phyloP scores from a whole-genome alignment of 139 green algal species.

The Chlamydomonas eustigma region DNA sequence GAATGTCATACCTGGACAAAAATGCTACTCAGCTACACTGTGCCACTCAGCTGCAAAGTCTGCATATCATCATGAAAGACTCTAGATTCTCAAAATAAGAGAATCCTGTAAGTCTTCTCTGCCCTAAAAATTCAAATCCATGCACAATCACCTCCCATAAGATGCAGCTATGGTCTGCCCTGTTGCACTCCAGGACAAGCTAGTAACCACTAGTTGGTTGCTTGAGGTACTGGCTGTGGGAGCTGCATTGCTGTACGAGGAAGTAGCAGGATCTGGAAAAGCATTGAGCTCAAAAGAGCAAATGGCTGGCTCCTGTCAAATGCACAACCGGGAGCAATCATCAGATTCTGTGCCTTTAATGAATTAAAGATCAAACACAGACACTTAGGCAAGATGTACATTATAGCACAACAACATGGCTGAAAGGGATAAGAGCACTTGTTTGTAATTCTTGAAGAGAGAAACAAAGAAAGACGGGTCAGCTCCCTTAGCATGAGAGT shows the following conservation, averaged over 20 bases:
- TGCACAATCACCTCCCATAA: slow-evolving; percentile 38
- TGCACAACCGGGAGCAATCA: too few species aligned
- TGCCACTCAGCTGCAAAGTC: not conserved
- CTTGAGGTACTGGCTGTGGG: not conserved
- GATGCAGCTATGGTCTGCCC: slow-evolving; percentile 53
- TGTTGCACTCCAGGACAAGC: slow-evolving; percentile 52
- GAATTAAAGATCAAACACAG: too few species aligned
- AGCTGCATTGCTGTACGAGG: not conserved
- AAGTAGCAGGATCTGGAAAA: not conserved
- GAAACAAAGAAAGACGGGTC: too few species aligned
- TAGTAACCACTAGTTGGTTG: slow-evolving; percentile 40
- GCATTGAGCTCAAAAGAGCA: slow-evolving; percentile 3
- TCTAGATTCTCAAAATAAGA: too few species aligned
- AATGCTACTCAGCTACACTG: not conserved
- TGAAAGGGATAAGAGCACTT: too few species aligned
- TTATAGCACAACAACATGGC: too few species aligned
- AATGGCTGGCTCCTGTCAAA: not conserved
- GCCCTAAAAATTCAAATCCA: too few species aligned
- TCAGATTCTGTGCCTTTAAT: too few species aligned
- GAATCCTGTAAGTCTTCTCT: too few species aligned
- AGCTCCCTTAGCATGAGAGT: too few species aligned
- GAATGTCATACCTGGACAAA: slow-evolving; percentile 47
- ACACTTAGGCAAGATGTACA: too few species aligned
- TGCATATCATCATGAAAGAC: not conserved
- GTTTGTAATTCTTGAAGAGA: too few species aligned